These are phyloP conservation scores for Mycocentrospora acerina DNA, from an alignment of 2,329 filamentous ascomycete species.

Conservation along the genomic window DNA sequence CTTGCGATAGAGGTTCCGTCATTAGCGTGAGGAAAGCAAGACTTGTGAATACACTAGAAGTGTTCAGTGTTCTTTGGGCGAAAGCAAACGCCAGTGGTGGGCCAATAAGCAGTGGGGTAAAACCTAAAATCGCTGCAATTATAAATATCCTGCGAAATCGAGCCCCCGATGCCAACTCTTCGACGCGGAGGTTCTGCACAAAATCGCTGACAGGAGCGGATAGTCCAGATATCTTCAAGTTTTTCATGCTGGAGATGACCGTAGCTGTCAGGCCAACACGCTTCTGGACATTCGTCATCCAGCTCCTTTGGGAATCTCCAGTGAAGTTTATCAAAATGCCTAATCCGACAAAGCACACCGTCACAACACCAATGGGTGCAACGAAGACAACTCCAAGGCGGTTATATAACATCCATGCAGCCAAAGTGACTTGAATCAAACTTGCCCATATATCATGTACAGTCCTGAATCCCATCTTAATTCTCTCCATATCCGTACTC, in stretches of 20 bases:
- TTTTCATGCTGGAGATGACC: conserved; percentile 43
- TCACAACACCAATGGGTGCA: conserved; percentile 19
- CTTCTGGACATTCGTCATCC: conserved; percentile 29
- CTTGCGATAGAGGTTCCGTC: conserved; percentile 7
- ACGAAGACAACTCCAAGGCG: conserved; percentile 25
- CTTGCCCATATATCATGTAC: conserved; percentile 26
- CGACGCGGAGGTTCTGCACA: conserved; percentile 38
- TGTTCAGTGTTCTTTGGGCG: conserved; percentile 2
- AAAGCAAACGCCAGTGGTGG: conserved; percentile 12
- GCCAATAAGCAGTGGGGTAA: conserved; percentile 5
- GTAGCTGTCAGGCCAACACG: conserved; percentile 29
- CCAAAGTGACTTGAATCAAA: conserved; percentile 12
- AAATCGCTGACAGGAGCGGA: conserved; percentile 27
- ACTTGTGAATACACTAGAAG: conserved; percentile 9
- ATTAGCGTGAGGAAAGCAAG: conserved; percentile 13
- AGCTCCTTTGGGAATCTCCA: conserved; percentile 24
- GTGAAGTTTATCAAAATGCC: too few species aligned
- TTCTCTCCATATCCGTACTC: conserved; percentile 26
- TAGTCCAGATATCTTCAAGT: conserved; percentile 45
- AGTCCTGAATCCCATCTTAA: conserved; percentile 8
- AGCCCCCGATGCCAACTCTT: conserved; percentile 31
- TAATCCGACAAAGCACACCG: too few species aligned
- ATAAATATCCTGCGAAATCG: conserved; percentile 11
- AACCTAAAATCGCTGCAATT: conserved; percentile 8
- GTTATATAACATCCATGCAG: conserved; percentile 17